These are phyloP conservation scores for Naematelia encephala DNA, from an alignment of 768 basidiomycete genomes.

Conservation along the genomic window DNA sequence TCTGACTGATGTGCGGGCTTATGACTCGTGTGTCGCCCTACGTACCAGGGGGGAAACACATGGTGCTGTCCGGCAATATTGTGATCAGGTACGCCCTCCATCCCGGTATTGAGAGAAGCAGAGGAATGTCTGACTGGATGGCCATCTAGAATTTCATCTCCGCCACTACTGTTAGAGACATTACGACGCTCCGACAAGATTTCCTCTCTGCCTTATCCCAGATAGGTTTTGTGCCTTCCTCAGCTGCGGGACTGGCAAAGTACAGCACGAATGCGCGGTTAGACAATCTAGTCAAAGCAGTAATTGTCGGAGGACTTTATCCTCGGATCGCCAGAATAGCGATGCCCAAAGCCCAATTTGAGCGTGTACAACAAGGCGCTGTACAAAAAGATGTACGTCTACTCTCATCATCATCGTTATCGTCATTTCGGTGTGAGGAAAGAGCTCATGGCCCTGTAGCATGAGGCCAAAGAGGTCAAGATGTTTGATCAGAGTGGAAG, in stretches of 20 bases:
- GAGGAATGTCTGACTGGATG: too few relatives aligned
- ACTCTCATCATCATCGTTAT: background rate
- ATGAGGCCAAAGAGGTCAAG: slow-evolving; percentile 77
- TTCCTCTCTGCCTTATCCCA: slow-evolving; percentile 67
- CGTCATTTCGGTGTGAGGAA: too few relatives aligned
- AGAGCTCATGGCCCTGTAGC: slow-evolving; percentile 51
- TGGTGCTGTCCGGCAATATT: slow-evolving; percentile 61
- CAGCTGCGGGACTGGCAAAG: slow-evolving; percentile 23
- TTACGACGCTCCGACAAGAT: slow-evolving; percentile 71
- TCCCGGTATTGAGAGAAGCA: too few relatives aligned
- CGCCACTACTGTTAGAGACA: slow-evolving; percentile 66
- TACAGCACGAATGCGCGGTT: slow-evolving; percentile 67
- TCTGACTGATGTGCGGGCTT: slow-evolving; percentile 75
- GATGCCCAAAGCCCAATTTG: slow-evolving; percentile 74
- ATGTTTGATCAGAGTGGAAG: slow-evolving; percentile 64
- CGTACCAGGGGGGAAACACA: slow-evolving; percentile 58
- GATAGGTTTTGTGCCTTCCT: slow-evolving; percentile 61
- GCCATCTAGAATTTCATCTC: slow-evolving; percentile 96
- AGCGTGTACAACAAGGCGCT: slow-evolving; percentile 77
- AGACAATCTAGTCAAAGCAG: slow-evolving; percentile 73
- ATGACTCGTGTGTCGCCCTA: slow-evolving; percentile 54
- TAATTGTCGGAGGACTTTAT: slow-evolving; percentile 82
- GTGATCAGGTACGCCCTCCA: slow-evolving; percentile 62
- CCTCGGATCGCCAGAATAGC: slow-evolving; percentile 74
- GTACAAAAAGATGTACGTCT: slow-evolving; percentile 64